Evolutionary conservation across 352 stramenopile genomes (phyloP), one percentile per base, ranked within the genome.

Genomic region (Globisporangium splendens): DNA sequence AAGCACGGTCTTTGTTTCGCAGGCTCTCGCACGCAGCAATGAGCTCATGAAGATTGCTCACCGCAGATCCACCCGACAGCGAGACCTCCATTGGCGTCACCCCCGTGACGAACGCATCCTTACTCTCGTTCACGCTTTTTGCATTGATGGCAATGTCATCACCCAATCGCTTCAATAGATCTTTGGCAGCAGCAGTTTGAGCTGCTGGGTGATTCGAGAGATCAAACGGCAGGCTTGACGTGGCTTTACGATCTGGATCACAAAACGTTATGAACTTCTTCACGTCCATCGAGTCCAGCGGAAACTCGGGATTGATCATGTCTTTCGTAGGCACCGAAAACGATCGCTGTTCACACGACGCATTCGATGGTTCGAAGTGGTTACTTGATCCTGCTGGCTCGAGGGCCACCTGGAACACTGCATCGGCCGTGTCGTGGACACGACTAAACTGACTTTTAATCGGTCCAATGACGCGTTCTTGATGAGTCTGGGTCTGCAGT

Each of bases 151-250:
- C 75, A 47, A 98, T 94, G 62, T 99, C 96, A 39, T 97, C 88
- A 5, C 66, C 67, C 4, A 99, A 84, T 21, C 96, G 79, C 56
- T 95, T 88, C 20, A 98, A 85, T 41, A 98, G 88, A 62, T 97
- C 93, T 68, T 97, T 93, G 8, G 95, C 97, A 50, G 96, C 97
- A 46, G 96, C 90, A 18, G 93, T 98, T 63, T 97, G 88, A 15
- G 87, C 92, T 43, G 68, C 90, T 52, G 79, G 92, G 38, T 98
- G 95, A 13, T 75, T 66, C 0, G 79, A 90, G 28, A 99, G 65
- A 54, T 98, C 86, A 65, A 99, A 99, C 35, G 96, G 96, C 12
- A 99, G 68, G 13, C 61, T 66, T 14, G 64, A 20, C 3, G 59
- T 52, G 7, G 89, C 56, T 54, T 80, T 63, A 0, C 58, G 60